Conservation (phyloP, 768 basidiomycete genomes). For the Calocybe indica region DNA sequence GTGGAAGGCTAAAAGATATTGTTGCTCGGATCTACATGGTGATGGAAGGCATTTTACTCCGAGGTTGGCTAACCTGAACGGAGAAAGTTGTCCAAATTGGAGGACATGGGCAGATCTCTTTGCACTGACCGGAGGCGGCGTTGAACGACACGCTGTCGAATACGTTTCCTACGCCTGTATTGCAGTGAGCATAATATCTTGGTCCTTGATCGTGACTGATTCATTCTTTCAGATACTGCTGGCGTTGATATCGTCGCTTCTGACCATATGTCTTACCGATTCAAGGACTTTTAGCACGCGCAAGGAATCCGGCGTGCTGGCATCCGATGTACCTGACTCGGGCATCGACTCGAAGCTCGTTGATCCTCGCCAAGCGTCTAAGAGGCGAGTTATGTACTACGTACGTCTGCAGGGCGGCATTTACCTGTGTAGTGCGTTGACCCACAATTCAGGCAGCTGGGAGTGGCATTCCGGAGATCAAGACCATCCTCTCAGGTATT, state of each 20-base stretch:
- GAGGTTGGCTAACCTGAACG: slow-evolving; percentile 6
- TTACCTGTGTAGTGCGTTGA: neutral
- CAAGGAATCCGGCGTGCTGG: slow-evolving; percentile 78
- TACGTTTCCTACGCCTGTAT: slow-evolving; percentile 67
- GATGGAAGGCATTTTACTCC: slow-evolving; percentile 6
- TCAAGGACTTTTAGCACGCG: slow-evolving; percentile 85
- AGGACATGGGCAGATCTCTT: slow-evolving; percentile 66
- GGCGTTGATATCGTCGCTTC: slow-evolving; percentile 64
- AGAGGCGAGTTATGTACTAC: slow-evolving; percentile 77
- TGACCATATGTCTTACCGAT: slow-evolving; percentile 83
- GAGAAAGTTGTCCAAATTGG: slow-evolving; percentile 63
- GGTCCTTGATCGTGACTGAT: neutral
- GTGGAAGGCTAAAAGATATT: slow-evolving; percentile 77
- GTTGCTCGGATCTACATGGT: slow-evolving; percentile 51
- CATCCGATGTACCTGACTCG: slow-evolving; percentile 38
- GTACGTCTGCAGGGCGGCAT: slow-evolving; percentile 36
- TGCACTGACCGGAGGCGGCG: slow-evolving; percentile 18
- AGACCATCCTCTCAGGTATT: slow-evolving; percentile 82
- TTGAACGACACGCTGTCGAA: slow-evolving; percentile 44
- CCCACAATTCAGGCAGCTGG: slow-evolving; percentile 67
- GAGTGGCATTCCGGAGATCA: slow-evolving; percentile 95
- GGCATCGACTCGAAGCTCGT: slow-evolving; percentile 15
- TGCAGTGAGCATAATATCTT: slow-evolving; percentile 55
- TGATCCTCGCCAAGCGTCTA: slow-evolving; percentile 21
- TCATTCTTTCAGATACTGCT: slow-evolving; percentile 50